Conservation (phyloP, 139 green algal species). For the Chlorella sp. region DNA sequence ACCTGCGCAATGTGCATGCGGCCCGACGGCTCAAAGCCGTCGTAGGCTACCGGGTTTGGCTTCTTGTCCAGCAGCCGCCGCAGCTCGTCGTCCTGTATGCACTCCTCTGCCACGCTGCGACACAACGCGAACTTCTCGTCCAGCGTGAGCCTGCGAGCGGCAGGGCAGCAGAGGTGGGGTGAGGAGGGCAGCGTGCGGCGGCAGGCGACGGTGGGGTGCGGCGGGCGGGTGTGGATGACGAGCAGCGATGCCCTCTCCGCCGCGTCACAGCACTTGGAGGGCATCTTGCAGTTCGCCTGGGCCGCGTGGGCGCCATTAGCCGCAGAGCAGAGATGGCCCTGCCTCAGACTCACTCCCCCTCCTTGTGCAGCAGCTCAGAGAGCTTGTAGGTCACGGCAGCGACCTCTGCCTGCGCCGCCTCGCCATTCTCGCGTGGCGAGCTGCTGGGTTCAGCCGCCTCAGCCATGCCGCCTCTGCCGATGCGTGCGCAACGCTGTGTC, state of each 20-base stretch:
- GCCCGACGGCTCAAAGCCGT: constrained; percentile 98
- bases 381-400: constrained; percentile 5
- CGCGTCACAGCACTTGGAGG: too few species aligned
- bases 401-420: constrained; percentile 10
- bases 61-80: constrained; percentile 86
- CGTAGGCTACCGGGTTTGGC: constrained; percentile 89
- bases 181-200: too few species aligned
- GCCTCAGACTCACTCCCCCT: constrained; percentile 14
- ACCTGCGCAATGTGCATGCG: constrained; percentile 98
- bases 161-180: too few species aligned
- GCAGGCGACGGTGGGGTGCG: too few species aligned
- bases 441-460: background rate
- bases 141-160: constrained; percentile 66
- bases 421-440: too few species aligned
- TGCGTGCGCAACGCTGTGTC: too few species aligned
- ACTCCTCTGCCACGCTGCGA: constrained; percentile 90
- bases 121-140: constrained; percentile 87
- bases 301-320: too few species aligned
- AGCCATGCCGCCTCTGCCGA: background rate
- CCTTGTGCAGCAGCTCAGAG: constrained; percentile 11
- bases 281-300: too few species aligned
- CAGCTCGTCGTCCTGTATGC: constrained; percentile 93
- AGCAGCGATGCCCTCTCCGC: background rate
- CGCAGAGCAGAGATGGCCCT: too few species aligned
- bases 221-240: too few species aligned